phyloP scores from a whole-genome alignment of 1,284 basidiomycete genomes.

The Microbotryum lychnidis-dioicae region DNA sequence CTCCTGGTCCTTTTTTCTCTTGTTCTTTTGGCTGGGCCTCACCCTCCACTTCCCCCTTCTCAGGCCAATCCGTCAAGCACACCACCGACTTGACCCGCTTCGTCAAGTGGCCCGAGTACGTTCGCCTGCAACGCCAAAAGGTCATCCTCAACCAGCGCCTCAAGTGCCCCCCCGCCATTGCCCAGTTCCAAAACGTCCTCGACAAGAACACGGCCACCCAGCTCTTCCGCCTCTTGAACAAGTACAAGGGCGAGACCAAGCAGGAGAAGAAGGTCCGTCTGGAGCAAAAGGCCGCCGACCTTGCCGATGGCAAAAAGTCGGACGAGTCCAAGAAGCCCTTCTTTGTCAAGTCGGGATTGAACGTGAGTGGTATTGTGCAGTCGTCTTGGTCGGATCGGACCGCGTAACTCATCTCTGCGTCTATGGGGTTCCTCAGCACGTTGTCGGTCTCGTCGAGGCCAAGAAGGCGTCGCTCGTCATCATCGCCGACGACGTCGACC shows the following conservation, averaged over 20 bases:
- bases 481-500: conserved; percentile 97
- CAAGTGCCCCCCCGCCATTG: conserved; percentile 97
- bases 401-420: background rate
- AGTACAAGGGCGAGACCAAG: conserved; percentile 86
- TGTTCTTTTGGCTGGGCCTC: background rate
- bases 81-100: conserved; percentile 89
- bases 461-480: conserved; percentile 86
- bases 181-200: conserved; percentile 94
- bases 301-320: conserved; percentile 68
- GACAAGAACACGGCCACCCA: conserved; percentile 99
- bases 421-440: conserved; percentile 19
- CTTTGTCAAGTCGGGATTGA: conserved; percentile 93
- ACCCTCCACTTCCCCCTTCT: background rate
- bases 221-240: conserved; percentile 96
- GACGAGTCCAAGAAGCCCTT: conserved; percentile 53
- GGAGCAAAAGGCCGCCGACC: conserved; percentile 61
- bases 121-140: conserved; percentile 96
- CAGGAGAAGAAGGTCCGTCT: conserved; percentile 97
- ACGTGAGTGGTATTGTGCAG: conserved; percentile 49
- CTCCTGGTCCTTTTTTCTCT: conserved; percentile 2
- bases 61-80: conserved; percentile 90
- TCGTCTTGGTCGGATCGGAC: background rate
- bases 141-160: conserved; percentile 97
- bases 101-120: conserved; percentile 99
- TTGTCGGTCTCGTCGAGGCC: conserved; percentile 30